A percentile compares a stretch with the other conserved stretches of the same genome.
Conservation (phyloP, 176 grass and related monocot genomes). For the Guadua angustifolia region DNA sequence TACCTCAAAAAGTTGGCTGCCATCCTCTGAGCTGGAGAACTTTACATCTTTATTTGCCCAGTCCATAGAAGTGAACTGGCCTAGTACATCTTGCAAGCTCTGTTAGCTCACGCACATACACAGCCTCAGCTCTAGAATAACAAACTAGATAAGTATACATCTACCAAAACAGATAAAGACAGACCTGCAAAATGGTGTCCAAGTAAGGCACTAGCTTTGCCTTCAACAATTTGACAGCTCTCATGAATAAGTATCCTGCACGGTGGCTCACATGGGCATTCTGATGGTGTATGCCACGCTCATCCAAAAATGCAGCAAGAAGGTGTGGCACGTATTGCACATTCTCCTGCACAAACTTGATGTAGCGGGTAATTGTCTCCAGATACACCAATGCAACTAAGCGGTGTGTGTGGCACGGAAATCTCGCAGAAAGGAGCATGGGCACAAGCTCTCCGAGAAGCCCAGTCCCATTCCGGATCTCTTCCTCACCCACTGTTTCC, state of each 20-base stretch:
- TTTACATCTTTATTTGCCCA: constrained; percentile 69
- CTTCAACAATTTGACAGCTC: constrained; percentile 81
- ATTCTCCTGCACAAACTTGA: constrained; percentile 93
- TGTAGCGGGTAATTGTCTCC: constrained; percentile 78
- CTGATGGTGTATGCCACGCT: constrained; percentile 83
- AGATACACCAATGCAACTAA: constrained; percentile 87
- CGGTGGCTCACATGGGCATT: constrained; percentile 80
- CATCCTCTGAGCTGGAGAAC: constrained; percentile 78
- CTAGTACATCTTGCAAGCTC: constrained; percentile 82
- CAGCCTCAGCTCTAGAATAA: constrained; percentile 32
- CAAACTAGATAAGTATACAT: constrained; percentile 32
- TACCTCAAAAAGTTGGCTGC: constrained; percentile 97
- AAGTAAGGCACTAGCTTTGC: constrained; percentile 83
- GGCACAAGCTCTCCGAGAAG: constrained; percentile 72
- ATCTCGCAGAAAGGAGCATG: constrained; percentile 81
- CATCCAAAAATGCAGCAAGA: constrained; percentile 80
- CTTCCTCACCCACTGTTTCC: constrained; percentile 76
- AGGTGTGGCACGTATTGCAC: constrained; percentile 73
- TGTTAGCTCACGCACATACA: constrained; percentile 52
- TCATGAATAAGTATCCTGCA: constrained; percentile 96
- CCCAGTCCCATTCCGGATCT: constrained; percentile 67
- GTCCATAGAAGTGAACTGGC: constrained; percentile 60
- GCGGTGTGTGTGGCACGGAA: constrained; percentile 78
- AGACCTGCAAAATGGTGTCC: constrained; percentile 89
- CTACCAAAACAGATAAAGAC: constrained; percentile 29